A percentile compares a stretch with the other conserved stretches of the same genome.
These are phyloP conservation scores for Xylariaceae sp. DNA, from an alignment of 2,329 filamentous ascomycete genomes.

Conservation along the genomic window DNA sequence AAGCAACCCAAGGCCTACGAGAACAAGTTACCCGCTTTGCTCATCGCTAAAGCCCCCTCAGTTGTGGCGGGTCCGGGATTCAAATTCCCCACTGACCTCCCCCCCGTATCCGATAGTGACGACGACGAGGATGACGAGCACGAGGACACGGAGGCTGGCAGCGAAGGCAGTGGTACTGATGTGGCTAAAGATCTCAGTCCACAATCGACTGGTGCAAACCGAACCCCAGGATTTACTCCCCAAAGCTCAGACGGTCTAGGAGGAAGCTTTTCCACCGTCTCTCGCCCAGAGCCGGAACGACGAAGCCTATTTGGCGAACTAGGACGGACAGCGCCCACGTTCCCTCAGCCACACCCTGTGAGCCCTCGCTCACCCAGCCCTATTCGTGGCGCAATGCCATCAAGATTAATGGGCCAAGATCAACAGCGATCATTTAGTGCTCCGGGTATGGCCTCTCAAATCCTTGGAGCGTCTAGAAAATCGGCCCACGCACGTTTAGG, in stretches of 20 bases:
- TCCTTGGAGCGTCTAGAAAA: constrained; percentile 40
- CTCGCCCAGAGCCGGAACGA: constrained; percentile 42
- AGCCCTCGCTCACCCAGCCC: constrained; percentile 72
- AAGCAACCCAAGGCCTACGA: constrained; percentile 30
- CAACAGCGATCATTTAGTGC: constrained; percentile 56
- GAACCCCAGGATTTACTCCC: constrained; percentile 51
- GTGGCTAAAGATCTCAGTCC: constrained; percentile 61
- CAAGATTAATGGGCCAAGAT: constrained; percentile 46
- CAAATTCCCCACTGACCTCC: constrained; percentile 29
- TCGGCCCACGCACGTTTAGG: constrained; percentile 33
- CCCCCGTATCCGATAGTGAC: constrained; percentile 33
- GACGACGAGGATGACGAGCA: constrained; percentile 46
- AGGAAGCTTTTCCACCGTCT: constrained; percentile 45
- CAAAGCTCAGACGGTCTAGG: constrained; percentile 50
- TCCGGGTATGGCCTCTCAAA: constrained; percentile 54
- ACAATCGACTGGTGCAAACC: constrained; percentile 39
- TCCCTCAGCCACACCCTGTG: constrained; percentile 51
- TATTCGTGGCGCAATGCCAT: constrained; percentile 55
- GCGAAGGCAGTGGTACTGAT: constrained; percentile 60
- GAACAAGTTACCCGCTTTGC: constrained; percentile 24
- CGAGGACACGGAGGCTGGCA: constrained; percentile 42
- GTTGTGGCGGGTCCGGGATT: constrained; percentile 24
- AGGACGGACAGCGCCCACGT: constrained; percentile 45
- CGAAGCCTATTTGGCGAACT: constrained; percentile 53
- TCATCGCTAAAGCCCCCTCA: constrained; percentile 20